Conservation (phyloP, 768 basidiomycete genomes). For the Lactarius trivialis region DNA sequence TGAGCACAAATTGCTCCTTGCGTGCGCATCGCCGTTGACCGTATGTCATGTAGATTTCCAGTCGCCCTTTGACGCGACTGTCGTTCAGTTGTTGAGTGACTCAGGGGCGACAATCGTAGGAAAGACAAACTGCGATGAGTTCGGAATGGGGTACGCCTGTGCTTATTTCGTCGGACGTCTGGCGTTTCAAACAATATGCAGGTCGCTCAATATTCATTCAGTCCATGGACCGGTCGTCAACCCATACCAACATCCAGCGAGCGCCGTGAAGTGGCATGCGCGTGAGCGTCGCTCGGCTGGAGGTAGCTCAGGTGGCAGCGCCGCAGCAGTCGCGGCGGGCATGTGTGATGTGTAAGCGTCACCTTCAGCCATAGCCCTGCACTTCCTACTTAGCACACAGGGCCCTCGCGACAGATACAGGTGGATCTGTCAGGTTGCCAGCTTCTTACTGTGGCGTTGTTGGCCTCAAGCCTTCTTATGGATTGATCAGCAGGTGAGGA, state of each 20-base stretch:
- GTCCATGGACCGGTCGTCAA: conserved; percentile 75
- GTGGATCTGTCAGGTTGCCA: conserved; percentile 88
- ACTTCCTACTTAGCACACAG: conserved; percentile 35
- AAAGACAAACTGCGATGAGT: conserved; percentile 95
- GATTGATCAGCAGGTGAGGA: conserved; percentile 76
- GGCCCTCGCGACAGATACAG: conserved; percentile 90
- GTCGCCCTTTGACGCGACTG: conserved; percentile 85
- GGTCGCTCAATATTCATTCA: conserved; percentile 73
- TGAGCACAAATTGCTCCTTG: conserved; percentile 26
- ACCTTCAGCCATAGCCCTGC: background rate
- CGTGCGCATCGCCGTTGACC: background rate
- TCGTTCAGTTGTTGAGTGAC: conserved; percentile 53
- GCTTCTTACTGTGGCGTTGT: conserved; percentile 91
- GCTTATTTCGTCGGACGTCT: background rate
- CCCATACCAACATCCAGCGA: conserved; percentile 41
- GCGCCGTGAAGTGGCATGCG: conserved; percentile 25
- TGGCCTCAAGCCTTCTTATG: conserved; percentile 94
- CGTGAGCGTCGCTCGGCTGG: conserved; percentile 63
- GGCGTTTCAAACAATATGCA: conserved; percentile 26
- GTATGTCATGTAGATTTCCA: conserved; percentile 47
- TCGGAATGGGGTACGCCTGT: conserved; percentile 86
- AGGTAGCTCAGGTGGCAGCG: conserved; percentile 93
- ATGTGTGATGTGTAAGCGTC: conserved; percentile 74
- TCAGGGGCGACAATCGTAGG: conserved; percentile 71
- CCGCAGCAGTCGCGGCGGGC: conserved; percentile 83